These are phyloP conservation scores for Cyberlindnera samutprakarnensis DNA, from an alignment of 805 yeast species.

Conservation along the genomic window DNA sequence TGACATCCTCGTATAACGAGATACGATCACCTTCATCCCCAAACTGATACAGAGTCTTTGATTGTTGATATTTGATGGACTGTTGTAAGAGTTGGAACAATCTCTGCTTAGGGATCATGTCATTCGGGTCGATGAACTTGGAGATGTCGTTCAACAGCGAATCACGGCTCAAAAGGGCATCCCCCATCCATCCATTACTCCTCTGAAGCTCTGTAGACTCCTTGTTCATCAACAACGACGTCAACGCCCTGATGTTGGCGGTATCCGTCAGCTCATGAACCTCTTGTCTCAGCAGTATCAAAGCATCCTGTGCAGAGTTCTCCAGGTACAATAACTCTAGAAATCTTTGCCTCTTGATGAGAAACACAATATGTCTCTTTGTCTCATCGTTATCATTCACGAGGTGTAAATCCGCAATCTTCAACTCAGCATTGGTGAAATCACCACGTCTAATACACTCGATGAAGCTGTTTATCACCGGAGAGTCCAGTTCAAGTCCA, in stretches of 20 bases:
- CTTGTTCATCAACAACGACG: conserved; percentile 23
- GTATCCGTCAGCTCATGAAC: conserved; percentile 23
- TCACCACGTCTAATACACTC: conserved; percentile 32
- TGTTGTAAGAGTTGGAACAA: conserved; percentile 43
- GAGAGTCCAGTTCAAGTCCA: conserved; percentile 33
- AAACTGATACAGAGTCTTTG: conserved; percentile 27
- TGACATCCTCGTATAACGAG: conserved; percentile 30
- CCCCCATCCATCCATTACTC: conserved; percentile 25
- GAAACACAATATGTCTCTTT: conserved; percentile 20
- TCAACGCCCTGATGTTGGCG: conserved; percentile 21
- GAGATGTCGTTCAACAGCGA: conserved; percentile 35
- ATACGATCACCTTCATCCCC: conserved; percentile 19
- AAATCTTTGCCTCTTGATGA: conserved; percentile 32
- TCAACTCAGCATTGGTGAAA: conserved; percentile 30
- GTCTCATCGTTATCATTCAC: conserved; percentile 10
- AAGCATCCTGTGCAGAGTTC: conserved; percentile 26
- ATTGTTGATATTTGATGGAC: conserved; percentile 39
- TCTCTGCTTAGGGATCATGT: conserved; percentile 45
- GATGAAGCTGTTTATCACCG: conserved; percentile 33
- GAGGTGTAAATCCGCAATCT: conserved; percentile 20
- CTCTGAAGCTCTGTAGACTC: conserved; percentile 16
- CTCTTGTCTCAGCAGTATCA: conserved; percentile 30
- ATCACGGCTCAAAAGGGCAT: conserved; percentile 29
- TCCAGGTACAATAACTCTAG: conserved; percentile 32
- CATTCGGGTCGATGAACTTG: conserved; percentile 40